Percentiles rank a stretch among this genome's conserved stretches.
phyloP scores from a whole-genome alignment of 1,139 yeast species.

The Scheffersomyces insectosa region DNA sequence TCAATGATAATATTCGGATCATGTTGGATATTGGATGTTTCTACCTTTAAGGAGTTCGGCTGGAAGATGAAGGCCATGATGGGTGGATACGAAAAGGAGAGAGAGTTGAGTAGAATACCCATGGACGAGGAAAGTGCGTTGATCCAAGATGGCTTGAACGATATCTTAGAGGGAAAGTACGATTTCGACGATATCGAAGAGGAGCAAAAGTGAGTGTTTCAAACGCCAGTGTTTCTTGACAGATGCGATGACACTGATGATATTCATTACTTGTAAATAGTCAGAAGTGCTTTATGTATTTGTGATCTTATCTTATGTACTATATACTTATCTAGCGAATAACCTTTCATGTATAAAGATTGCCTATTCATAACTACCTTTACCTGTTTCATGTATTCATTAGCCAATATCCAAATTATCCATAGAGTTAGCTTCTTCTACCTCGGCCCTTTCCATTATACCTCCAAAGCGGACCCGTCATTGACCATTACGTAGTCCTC shows the following conservation, averaged over 20 bases:
- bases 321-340: too few species aligned
- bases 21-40: constrained; percentile 78
- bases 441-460: too few species aligned
- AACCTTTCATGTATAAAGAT: too few species aligned
- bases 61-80: constrained; percentile 61
- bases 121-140: constrained; percentile 67
- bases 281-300: too few species aligned
- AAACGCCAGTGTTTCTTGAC: background rate
- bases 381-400: too few species aligned
- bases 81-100: constrained; percentile 69
- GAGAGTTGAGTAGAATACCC: constrained; percentile 48
- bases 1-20: constrained; percentile 74
- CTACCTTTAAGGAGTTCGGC: constrained; percentile 70
- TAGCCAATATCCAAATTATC: too few species aligned
- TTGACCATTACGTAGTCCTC: too few species aligned
- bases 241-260: too few species aligned
- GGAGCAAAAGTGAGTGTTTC: background rate
- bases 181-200: constrained; percentile 15
- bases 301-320: too few species aligned
- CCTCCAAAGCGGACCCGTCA: too few species aligned
- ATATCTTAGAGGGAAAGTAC: constrained; percentile 45
- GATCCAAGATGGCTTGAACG: constrained; percentile 53
- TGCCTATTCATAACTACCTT: too few species aligned
- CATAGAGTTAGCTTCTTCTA: too few species aligned
- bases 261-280: background rate